These are phyloP conservation scores for Ophiorrhiza pumila DNA, from an alignment of 257 asterid species.

Conservation along the genomic window DNA sequence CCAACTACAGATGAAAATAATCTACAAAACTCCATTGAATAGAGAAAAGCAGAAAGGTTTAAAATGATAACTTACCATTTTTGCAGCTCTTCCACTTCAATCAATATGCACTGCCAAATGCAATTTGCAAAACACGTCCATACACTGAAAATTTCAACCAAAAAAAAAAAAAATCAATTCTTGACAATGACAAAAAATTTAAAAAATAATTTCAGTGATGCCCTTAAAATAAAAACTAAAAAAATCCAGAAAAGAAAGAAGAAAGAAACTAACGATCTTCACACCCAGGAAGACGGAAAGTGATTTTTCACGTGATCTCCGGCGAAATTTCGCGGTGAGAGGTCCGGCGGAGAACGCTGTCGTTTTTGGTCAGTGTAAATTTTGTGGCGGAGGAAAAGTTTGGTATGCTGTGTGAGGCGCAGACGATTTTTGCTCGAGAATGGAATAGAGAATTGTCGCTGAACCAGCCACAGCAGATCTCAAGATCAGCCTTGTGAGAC, in stretches of 20 bases:
- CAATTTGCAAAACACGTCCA: constrained; percentile 22
- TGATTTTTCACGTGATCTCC: background rate
- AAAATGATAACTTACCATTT: constrained; percentile 42
- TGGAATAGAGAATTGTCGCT: constrained; percentile 9
- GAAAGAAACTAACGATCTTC: constrained; percentile 2
- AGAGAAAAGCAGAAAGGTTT: too few relatives aligned
- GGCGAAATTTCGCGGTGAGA: constrained; percentile 26
- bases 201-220: background rate
- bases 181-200: background rate
- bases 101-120: constrained; percentile 15
- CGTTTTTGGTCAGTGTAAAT: constrained; percentile 7
- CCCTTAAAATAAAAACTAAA: background rate
- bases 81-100: constrained; percentile 31
- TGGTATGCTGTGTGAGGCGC: constrained; percentile 31
- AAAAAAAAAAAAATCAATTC: background rate
- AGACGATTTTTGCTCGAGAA: constrained; percentile 41
- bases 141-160: constrained; percentile 18
- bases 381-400: background rate
- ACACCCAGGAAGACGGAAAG: background rate
- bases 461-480: constrained; percentile 14
- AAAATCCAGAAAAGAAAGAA: background rate
- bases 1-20: background rate
- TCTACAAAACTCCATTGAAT: background rate
- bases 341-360: constrained; percentile 14
- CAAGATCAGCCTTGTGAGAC: background rate